Conservation (phyloP, 2,329 filamentous ascomycete species). For the Fusarium poae region DNA sequence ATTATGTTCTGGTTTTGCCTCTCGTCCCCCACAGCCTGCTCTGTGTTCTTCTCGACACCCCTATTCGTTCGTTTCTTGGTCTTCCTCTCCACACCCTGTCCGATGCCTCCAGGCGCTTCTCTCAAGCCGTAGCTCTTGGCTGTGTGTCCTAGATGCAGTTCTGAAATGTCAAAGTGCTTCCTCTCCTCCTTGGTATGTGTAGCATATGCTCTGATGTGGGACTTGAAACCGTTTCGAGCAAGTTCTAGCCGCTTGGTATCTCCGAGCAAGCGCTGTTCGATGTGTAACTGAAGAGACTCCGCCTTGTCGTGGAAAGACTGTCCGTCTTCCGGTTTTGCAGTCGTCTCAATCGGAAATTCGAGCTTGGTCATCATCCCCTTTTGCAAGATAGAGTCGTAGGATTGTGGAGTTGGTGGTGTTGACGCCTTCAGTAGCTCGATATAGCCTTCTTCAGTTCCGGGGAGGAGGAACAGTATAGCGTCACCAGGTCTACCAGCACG, state of each 20-base stretch:
- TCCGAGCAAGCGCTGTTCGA: constrained; percentile 70
- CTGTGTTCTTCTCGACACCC: constrained; percentile 54
- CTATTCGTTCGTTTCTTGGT: constrained; percentile 57
- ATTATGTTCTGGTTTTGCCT: constrained; percentile 58
- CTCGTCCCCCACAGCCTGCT: constrained; percentile 52
- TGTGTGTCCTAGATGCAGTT: constrained; percentile 90
- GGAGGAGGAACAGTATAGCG: constrained; percentile 89
- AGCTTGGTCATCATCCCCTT: constrained; percentile 73
- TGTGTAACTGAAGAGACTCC: constrained; percentile 69
- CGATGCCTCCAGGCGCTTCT: constrained; percentile 88
- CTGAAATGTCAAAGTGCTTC: constrained; percentile 89
- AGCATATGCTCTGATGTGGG: constrained; percentile 92
- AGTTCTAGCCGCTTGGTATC: constrained; percentile 80
- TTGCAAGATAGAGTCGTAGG: constrained; percentile 70
- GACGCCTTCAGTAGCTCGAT: constrained; percentile 75
- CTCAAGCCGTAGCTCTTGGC: constrained; percentile 93
- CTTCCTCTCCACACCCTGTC: constrained; percentile 65
- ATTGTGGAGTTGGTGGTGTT: constrained; percentile 62
- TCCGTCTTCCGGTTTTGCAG: constrained; percentile 60
- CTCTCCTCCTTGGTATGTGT: constrained; percentile 91
- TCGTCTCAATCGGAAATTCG: constrained; percentile 78
- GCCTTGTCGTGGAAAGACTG: constrained; percentile 64
- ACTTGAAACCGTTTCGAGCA: constrained; percentile 87
- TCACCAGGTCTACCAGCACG: constrained; percentile 90
- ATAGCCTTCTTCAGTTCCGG: constrained; percentile 93